Evolutionary conservation across 2,329 filamentous ascomycete species (phyloP).

Genomic region (Emmonsiellopsis sp.): DNA sequence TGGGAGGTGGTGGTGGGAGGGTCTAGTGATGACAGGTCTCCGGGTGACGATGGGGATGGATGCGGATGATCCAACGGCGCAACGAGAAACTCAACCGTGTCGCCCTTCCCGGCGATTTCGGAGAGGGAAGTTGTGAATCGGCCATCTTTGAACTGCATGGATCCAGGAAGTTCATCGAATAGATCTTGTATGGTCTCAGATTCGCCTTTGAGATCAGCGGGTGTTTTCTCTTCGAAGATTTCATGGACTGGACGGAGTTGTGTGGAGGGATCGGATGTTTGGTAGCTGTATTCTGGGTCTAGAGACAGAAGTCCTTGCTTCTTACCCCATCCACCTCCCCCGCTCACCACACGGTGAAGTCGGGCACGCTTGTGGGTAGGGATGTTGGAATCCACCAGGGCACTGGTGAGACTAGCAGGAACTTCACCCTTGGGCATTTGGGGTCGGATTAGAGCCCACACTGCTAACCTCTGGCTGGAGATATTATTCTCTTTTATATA

Average conservation of each 20-base stretch:
- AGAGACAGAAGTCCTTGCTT: constrained; percentile 35
- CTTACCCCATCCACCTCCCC: constrained; percentile 38
- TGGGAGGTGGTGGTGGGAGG: not conserved
- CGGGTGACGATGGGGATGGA: not conserved
- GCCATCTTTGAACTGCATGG: constrained; percentile 15
- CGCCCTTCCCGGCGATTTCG: constrained; percentile 28
- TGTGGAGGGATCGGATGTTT: constrained; percentile 4
- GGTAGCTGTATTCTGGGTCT: constrained; percentile 27
- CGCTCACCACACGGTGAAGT: constrained; percentile 35
- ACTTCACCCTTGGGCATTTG: constrained; percentile 6
- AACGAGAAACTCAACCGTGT: constrained; percentile 35
- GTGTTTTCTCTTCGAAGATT: constrained; percentile 15
- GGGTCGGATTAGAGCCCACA: constrained; percentile 32
- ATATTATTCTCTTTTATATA: constrained; percentile 31
- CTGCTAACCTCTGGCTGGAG: constrained; percentile 28
- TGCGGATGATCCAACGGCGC: constrained; percentile 13
- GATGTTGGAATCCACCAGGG: not conserved
- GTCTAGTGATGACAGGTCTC: not conserved
- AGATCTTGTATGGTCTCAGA: constrained; percentile 8
- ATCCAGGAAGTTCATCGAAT: constrained; percentile 16
- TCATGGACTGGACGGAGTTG: constrained; percentile 15
- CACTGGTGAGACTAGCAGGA: not conserved
- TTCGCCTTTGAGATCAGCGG: not conserved
- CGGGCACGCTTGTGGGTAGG: constrained; percentile 25
- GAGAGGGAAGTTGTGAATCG: constrained; percentile 29